Evolutionary conservation across 805 yeast genomes (phyloP), one percentile per base, ranked within the genome.

Genomic region (Kodamaea kaohsiungensis): DNA sequence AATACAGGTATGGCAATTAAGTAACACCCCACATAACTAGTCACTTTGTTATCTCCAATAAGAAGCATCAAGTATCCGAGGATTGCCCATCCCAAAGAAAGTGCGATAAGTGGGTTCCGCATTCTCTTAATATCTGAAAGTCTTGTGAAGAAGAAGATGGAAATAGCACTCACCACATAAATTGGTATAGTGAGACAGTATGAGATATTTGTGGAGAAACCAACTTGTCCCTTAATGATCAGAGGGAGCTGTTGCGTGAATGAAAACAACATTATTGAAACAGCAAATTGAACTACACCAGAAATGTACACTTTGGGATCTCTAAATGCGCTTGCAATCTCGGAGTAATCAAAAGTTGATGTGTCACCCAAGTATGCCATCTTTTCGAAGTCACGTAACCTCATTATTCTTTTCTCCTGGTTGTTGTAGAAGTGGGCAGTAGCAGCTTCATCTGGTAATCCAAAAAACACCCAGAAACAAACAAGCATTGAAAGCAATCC

Each of bases 381-480:
- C 35, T 48, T 48, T 16, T 48, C 50, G 18, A 48, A 48, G 18
- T 48, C 50, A 5, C 50, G 39, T n/a, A 48, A 48, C 19, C 38
- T 16, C 50, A 48, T 48, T 2, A 48, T 48, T 22, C 40, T 35
- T 35, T 48, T 48, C 25, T 48, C 50, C 35, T 48, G 43, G 16
- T 16, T 19, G 35, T 37, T 35, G 18, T 48, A 48, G 43, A 48
- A 48, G 10, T 18, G 37, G 5, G 50, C 50, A 10, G 50, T 37
- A 17, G 42, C 43, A 15, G 50, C 50, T 16, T 48, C 50, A 30
- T 48, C 50, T 3, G 50, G 50, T 6, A 48, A 27, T 10, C 43
- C 50, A 37, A 35, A 48, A 35, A 35, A 48, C 16, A 48, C 50
- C 50, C 50, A 48, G 43, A 48, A 33, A 13, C 50, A 48, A 8